These are phyloP conservation scores for Cenococcum geophilum DNA, from an alignment of 495 filamentous ascomycete species.

Conservation along the genomic window DNA sequence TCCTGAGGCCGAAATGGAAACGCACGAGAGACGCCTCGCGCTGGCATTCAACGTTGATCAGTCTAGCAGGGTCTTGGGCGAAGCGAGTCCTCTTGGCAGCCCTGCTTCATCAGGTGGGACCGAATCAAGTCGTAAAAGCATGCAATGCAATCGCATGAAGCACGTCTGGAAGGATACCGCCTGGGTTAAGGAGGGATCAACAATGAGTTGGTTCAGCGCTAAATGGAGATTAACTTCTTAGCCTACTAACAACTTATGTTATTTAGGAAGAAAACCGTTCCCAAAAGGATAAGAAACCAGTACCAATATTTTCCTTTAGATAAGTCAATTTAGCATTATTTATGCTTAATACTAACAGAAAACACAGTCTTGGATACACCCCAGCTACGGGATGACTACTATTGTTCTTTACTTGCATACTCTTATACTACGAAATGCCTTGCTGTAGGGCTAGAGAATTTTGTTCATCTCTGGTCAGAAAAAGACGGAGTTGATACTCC, in stretches of 20 bases:
- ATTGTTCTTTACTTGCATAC: slow-evolving; percentile 88
- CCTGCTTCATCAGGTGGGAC: slow-evolving; percentile 1
- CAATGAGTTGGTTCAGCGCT: slow-evolving; percentile 22
- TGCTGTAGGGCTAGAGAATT: slow-evolving; percentile 75
- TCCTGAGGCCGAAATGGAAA: slow-evolving; percentile 54
- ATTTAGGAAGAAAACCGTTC: no score
- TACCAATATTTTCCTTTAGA: slow-evolving; percentile 74
- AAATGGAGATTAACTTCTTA: slow-evolving; percentile 12
- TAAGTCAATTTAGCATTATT: slow-evolving; percentile 39
- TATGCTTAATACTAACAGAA: slow-evolving; percentile 16
- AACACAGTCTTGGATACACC: slow-evolving; percentile 76
- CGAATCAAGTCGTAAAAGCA: not conserved
- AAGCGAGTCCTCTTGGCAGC: slow-evolving; percentile 10
- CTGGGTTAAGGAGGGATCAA: slow-evolving; percentile 47
- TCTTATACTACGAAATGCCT: slow-evolving; percentile 64
- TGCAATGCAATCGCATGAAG: not conserved
- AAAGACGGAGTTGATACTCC: slow-evolving; percentile 48
- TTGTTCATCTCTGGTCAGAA: slow-evolving; percentile 89
- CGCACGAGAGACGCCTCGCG: slow-evolving; percentile 71
- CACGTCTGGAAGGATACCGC: slow-evolving; percentile 38
- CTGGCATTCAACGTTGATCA: slow-evolving; percentile 78
- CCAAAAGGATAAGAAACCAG: slow-evolving; percentile 25
- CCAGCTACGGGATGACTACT: slow-evolving; percentile 84
- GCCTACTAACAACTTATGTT: not conserved
- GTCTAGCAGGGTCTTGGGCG: slow-evolving; percentile 51